Base-by-base conservation (phyloP, 2,329 filamentous ascomycete species). In the Cryoendolithus antarcticus region DNA sequence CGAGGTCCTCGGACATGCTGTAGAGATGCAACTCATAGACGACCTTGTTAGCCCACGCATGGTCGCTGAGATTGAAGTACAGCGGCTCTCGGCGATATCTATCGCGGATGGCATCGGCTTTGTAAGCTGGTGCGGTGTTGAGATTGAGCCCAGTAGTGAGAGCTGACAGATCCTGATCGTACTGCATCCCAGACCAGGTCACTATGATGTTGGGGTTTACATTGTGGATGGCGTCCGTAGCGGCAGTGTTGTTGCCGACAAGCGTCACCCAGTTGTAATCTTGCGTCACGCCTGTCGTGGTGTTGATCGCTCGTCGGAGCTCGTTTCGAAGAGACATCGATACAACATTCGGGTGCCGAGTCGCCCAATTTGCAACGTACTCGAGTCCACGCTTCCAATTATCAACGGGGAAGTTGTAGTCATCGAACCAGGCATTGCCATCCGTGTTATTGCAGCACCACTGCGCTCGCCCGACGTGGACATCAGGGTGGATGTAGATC, bases 401-500 rank as follows among this genome's bases (percentile, higher is more conserved):
- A 27, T 43, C 37, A 9, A 47, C 45, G 3, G 46, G 45, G 32
- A 52, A 52, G 31, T 52, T 45, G 34, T 46, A 44, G 42, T 52
- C 50, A 30, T 49, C 72, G 58, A 74, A 77, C 73, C 73, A 78
- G 15, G 65, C 58, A 51, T 78, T 78, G 3, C 71, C 72, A 37
- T 78, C 74, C 44, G 21, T 3, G 10, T 9, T 12, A 6, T 60
- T 63, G 48, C 74, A 78, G 52, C 74, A 78, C 74, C 75, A 79
- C 39, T 62, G 62, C 2, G 64, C 75, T 34, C 62, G 65, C 7
- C 71, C 75, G 45, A 78, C 69, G 53, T 78, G 75, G 51, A 78
- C 77, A 54, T 78, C 74, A 0, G 77, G 61, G 45, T 75, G 70
- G 4, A 78, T 60, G 45, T 74, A 73, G 39, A 78, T 68, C 10